Conservation (phyloP, 2,329 filamentous ascomycete species). For the Fusarium sterilihyphosum region DNA sequence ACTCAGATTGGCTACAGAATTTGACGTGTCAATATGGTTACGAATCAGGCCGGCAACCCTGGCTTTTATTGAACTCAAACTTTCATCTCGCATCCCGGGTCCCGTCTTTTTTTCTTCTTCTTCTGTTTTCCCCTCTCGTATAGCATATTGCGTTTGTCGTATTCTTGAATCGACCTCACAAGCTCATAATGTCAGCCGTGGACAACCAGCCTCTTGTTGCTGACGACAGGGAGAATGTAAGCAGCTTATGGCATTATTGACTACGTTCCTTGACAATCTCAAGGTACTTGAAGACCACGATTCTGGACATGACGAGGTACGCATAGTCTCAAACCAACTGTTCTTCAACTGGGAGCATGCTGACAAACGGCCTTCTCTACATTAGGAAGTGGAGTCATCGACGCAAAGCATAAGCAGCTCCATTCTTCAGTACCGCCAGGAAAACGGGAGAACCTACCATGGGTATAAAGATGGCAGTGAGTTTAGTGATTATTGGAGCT, state of each 20-base stretch:
- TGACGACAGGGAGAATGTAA: constrained; percentile 1
- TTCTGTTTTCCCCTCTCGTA: neutral
- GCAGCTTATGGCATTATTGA: accelerated
- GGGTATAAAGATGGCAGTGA: constrained; percentile 25
- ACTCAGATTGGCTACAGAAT: neutral
- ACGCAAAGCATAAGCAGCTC: constrained; percentile 18
- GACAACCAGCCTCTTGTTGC: constrained; percentile 5
- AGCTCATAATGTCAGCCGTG: neutral
- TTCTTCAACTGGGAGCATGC: accelerated
- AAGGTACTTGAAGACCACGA: neutral
- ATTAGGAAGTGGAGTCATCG: neutral
- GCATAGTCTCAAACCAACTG: accelerated
- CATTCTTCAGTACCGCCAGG: constrained; percentile 18
- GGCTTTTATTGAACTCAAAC: neutral
- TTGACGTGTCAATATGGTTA: constrained; percentile 6
- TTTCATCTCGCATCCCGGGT: no score
- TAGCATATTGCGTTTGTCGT: accelerated
- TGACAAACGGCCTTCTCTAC: neutral
- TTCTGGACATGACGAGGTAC: neutral
- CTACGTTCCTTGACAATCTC: neutral
- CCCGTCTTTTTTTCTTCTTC: no score
- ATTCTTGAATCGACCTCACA: accelerated
- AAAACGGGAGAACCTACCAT: constrained; percentile 20
- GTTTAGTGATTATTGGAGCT: accelerated
- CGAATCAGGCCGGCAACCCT: neutral